A percentile compares a stretch with the other conserved stretches of the same genome.
phyloP scores from a whole-genome alignment of 2,329 filamentous ascomycete genomes.

The Aureobasidium lini region DNA sequence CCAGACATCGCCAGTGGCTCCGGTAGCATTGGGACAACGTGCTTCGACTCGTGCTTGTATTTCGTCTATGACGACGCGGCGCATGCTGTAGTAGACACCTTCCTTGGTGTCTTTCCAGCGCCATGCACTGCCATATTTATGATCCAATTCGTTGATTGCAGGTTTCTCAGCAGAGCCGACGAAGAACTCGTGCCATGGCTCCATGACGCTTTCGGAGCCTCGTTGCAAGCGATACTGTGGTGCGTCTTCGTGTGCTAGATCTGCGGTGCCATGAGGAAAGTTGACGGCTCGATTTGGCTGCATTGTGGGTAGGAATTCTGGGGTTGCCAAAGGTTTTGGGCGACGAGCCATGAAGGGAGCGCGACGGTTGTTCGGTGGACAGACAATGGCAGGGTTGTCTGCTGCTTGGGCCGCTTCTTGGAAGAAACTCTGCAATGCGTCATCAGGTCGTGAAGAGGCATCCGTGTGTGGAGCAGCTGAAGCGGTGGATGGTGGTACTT shows the following conservation, averaged over 20 bases:
- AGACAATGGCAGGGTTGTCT: neutral
- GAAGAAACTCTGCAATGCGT: neutral
- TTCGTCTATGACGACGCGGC: conserved; percentile 1
- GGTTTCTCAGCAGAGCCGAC: conserved; percentile 1
- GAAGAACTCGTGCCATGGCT: conserved; percentile 2
- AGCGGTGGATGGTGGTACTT: neutral
- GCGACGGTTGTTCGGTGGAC: neutral
- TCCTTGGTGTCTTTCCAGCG: neutral
- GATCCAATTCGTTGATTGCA: neutral
- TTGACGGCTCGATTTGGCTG: neutral
- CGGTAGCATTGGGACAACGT: neutral
- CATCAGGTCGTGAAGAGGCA: neutral
- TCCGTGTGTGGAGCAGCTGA: neutral
- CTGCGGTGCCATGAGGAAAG: neutral
- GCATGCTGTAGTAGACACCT: conserved; percentile 11
- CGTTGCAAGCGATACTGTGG: neutral
- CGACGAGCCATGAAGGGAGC: neutral
- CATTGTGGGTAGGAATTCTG: neutral
- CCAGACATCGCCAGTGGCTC: neutral
- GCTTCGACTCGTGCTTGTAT: neutral
- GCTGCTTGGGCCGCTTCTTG: conserved; percentile 4
- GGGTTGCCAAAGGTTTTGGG: neutral
- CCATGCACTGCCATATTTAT: conserved; percentile 2
- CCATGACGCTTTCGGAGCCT: neutral
- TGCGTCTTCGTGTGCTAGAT: neutral